These are phyloP conservation scores for Niebla homalea DNA, from an alignment of 495 filamentous ascomycete species.

Conservation along the genomic window DNA sequence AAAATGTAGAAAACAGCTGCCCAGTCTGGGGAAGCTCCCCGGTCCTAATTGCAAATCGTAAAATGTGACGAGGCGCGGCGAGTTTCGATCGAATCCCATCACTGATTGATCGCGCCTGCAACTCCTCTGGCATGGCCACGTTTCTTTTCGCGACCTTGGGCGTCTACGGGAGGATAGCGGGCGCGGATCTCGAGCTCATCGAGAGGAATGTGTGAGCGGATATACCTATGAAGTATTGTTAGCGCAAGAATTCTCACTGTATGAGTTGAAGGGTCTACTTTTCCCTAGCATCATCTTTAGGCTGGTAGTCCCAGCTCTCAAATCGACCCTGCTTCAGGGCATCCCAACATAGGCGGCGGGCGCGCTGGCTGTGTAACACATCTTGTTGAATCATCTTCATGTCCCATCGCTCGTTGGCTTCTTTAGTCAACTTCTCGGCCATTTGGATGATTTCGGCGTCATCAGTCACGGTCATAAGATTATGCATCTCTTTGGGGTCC, in stretches of 20 bases:
- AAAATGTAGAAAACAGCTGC: too few species aligned
- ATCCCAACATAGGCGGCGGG: conserved; percentile 56
- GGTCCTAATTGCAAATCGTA: too few species aligned
- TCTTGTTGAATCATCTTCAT: conserved; percentile 54
- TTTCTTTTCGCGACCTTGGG: conserved; percentile 32
- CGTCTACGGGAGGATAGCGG: conserved; percentile 51
- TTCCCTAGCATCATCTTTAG: conserved; percentile 52
- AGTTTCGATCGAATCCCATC: not conserved
- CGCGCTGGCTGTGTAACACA: conserved; percentile 58
- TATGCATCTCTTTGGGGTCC: conserved; percentile 62
- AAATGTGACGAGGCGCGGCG: too few species aligned
- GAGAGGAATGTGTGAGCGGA: conserved; percentile 52
- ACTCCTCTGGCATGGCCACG: conserved; percentile 11
- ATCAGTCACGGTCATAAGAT: conserved; percentile 45
- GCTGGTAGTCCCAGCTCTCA: conserved; percentile 67
- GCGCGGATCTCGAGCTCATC: conserved; percentile 56
- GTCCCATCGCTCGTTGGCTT: conserved; percentile 59
- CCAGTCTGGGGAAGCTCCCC: too few species aligned
- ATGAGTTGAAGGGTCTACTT: conserved; percentile 37
- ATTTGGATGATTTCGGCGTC: conserved; percentile 29
- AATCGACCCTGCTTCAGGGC: conserved; percentile 59
- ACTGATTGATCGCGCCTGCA: conserved; percentile 9
- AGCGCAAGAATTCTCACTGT: not conserved
- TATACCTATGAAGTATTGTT: conserved; percentile 33
- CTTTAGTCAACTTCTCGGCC: conserved; percentile 48